Evolutionary conservation across 2,329 filamentous ascomycete species (phyloP).

Genomic region (Myrmaecium sp.): DNA sequence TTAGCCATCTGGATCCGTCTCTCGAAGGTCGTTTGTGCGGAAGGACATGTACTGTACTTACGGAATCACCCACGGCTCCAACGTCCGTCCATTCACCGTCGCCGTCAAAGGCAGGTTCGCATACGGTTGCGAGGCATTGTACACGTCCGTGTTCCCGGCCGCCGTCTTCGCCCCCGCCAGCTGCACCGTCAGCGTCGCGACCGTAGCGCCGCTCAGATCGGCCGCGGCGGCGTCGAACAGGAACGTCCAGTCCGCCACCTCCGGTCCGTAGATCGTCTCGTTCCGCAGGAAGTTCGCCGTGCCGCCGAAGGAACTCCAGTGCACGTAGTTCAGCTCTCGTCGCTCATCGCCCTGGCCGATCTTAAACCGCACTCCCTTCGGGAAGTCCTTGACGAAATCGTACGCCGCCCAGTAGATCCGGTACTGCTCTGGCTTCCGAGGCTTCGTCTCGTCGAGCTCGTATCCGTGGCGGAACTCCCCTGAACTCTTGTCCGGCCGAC

Average conservation of each 20-base stretch:
- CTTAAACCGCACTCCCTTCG: conserved; percentile 38
- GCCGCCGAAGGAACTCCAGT: conserved; percentile 47
- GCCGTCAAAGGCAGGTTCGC: conserved; percentile 36
- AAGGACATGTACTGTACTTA: conserved; percentile 15
- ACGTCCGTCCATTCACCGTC: conserved; percentile 26
- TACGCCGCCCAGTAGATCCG: conserved; percentile 44
- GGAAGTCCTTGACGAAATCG: conserved; percentile 43
- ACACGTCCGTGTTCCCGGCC: conserved; percentile 43
- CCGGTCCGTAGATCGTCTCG: conserved; percentile 24
- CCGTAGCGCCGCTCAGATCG: conserved; percentile 21
- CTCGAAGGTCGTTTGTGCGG: neutral
- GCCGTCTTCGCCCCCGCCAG: conserved; percentile 46
- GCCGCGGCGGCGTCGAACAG: conserved; percentile 30
- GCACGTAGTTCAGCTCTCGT: conserved; percentile 44
- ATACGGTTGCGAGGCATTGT: conserved; percentile 35
- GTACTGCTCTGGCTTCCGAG: conserved; percentile 39
- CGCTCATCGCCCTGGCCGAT: conserved; percentile 35
- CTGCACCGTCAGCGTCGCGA: conserved; percentile 45
- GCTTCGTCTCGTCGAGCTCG: conserved; percentile 29
- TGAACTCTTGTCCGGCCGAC: conserved; percentile 42
- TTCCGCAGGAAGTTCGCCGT: conserved; percentile 31
- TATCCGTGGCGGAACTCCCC: conserved; percentile 45
- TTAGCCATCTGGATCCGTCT: conserved; percentile 2
- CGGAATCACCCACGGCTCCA: conserved; percentile 40
- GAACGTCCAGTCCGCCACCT: conserved; percentile 44